These are phyloP conservation scores for Suillus luteus DNA, from an alignment of 768 basidiomycete genomes.

Conservation along the genomic window DNA sequence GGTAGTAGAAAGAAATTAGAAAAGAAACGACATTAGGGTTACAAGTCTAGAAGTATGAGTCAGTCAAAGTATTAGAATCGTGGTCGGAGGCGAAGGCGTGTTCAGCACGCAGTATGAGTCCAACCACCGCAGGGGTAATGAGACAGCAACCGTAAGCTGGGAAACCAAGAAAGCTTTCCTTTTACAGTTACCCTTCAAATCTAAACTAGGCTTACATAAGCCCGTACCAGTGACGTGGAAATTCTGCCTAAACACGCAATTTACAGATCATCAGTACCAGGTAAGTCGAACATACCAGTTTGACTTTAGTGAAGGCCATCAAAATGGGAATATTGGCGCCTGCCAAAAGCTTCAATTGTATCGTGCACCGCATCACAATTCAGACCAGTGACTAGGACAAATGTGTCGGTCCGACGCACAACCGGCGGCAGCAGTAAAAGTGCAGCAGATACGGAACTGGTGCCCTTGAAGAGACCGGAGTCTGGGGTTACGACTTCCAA, in stretches of 20 bases:
- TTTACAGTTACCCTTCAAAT: not conserved
- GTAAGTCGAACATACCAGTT: not conserved
- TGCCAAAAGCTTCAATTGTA: not conserved
- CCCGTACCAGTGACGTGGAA: not conserved
- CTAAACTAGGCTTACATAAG: not conserved
- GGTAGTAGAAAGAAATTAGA: conserved; percentile 31
- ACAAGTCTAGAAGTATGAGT: conserved; percentile 22
- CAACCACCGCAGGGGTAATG: conserved; percentile 10
- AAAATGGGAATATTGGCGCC: not conserved
- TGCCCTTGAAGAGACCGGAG: not conserved
- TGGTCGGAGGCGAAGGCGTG: conserved; percentile 9
- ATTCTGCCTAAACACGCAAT: not conserved
- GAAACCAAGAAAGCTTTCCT: conserved; percentile 8
- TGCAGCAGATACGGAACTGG: too few relatives aligned
- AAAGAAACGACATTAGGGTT: conserved; percentile 33
- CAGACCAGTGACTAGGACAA: too few relatives aligned
- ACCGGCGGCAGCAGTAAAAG: too few relatives aligned
- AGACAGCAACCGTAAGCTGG: conserved; percentile 9
- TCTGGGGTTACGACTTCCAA: not conserved
- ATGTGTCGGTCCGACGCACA: too few relatives aligned
- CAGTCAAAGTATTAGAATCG: not conserved
- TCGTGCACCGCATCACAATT: too few relatives aligned
- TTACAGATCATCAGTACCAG: not conserved
- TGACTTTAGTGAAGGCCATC: not conserved
- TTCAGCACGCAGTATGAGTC: conserved; percentile 10